phyloP scores from a whole-genome alignment of 169 alveolate species.

The Toxoplasma gondii region DNA sequence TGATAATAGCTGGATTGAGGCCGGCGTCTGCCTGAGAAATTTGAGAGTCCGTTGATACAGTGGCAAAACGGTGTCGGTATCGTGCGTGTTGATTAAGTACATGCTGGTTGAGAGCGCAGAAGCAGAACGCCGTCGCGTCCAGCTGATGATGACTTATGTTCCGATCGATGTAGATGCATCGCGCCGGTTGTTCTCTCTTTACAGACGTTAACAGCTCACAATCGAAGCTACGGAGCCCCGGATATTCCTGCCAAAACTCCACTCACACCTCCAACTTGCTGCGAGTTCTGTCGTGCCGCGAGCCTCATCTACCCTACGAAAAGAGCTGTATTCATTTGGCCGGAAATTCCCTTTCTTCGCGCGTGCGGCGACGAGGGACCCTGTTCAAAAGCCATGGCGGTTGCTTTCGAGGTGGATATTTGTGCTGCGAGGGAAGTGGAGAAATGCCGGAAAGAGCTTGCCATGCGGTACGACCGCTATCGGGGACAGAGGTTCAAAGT shows the following conservation, averaged over 20 bases:
- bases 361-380: not conserved
- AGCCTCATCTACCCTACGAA: not conserved
- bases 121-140: no score
- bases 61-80: no score
- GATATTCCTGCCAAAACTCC: not conserved
- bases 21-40: no score
- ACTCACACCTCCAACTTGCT: not conserved
- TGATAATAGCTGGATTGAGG: no score
- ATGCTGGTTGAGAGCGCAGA: no score
- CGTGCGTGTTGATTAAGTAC: no score
- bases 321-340: not conserved
- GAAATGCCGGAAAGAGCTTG: slow-evolving; percentile 17
- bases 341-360: not conserved
- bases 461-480: not conserved
- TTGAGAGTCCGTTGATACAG: no score
- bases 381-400: not conserved
- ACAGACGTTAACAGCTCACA: no score
- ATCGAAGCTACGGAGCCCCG: not conserved
- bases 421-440: slow-evolving; percentile 4
- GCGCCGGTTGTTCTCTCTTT: no score
- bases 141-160: no score
- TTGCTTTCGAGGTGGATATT: slow-evolving; percentile 17
- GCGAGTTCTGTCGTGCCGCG: slow-evolving; percentile 5
- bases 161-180: no score
- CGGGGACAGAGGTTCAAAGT: not conserved